A percentile compares a stretch with the other conserved stretches of the same genome.
phyloP scores from a whole-genome alignment of 495 filamentous ascomycete genomes.

The Apodospora peruviana region DNA sequence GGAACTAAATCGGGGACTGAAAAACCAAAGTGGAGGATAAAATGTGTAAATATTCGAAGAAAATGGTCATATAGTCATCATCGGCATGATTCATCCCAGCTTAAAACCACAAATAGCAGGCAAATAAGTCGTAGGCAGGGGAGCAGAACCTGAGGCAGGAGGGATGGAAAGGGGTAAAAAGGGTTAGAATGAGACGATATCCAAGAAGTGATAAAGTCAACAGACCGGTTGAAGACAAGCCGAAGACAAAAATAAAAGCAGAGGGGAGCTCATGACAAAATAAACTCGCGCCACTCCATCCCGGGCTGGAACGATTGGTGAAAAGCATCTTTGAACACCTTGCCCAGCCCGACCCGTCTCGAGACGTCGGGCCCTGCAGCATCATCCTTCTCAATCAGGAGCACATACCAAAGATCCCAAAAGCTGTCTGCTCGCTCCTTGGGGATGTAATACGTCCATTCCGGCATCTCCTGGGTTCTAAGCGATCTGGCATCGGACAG shows the following conservation, averaged over 20 bases:
- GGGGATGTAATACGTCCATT: conserved; percentile 29
- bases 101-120: no score
- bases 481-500: conserved; percentile 32
- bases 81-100: no score
- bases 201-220: no score
- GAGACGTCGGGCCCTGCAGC: background rate
- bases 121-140: no score
- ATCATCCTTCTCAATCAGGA: conserved; percentile 11
- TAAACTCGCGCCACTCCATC: conserved; percentile 6
- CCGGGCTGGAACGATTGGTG: background rate
- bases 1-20: no score
- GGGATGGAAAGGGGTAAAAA: no score
- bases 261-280: background rate
- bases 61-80: no score
- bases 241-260: background rate
- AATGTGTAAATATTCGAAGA: no score
- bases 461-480: conserved; percentile 17
- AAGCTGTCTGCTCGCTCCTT: conserved; percentile 8
- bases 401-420: conserved; percentile 14
- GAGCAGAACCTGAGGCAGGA: no score
- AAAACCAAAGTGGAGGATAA: no score
- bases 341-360: conserved; percentile 12
- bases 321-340: conserved; percentile 15
- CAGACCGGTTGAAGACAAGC: no score
- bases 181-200: no score